phyloP scores from a whole-genome alignment of 1,284 basidiomycete genomes.

The Albatrellus sp. region DNA sequence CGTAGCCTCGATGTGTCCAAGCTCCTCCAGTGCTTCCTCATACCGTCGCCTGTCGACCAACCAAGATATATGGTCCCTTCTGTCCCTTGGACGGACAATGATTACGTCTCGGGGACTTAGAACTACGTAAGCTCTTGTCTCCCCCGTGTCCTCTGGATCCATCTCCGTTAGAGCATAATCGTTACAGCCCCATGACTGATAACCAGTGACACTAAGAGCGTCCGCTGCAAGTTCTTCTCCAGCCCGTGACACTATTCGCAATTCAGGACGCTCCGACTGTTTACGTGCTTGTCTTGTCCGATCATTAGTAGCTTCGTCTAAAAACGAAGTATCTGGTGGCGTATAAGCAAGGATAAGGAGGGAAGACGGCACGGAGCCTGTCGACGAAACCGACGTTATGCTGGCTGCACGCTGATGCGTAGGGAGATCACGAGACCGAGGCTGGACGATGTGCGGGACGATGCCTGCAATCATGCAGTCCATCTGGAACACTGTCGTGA shows the following conservation, averaged over 20 bases:
- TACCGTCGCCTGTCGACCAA: slow-evolving; percentile 78
- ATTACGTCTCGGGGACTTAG: slow-evolving; percentile 81
- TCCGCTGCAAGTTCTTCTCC: slow-evolving; percentile 89
- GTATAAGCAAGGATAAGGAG: slow-evolving; percentile 82
- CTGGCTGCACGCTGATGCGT: slow-evolving; percentile 14
- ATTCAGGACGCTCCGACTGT: slow-evolving; percentile 79
- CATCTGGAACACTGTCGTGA: slow-evolving; percentile 85
- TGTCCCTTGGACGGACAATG: slow-evolving; percentile 76
- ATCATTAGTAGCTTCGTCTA: slow-evolving; percentile 63
- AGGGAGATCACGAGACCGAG: slow-evolving; percentile 7
- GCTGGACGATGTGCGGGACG: slow-evolving; percentile 55
- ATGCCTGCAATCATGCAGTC: slow-evolving; percentile 96
- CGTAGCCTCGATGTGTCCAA: slow-evolving; percentile 46
- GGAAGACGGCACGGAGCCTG: slow-evolving; percentile 28
- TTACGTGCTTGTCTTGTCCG: slow-evolving; percentile 65
- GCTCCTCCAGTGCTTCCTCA: slow-evolving; percentile 78
- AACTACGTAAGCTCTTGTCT: slow-evolving; percentile 59
- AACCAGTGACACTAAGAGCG: slow-evolving; percentile 70
- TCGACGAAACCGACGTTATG: slow-evolving; percentile 11
- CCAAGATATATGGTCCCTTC: slow-evolving; percentile 88
- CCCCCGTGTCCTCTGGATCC: slow-evolving; percentile 20
- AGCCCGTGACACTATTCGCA: slow-evolving; percentile 79
- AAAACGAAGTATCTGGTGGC: slow-evolving; percentile 51
- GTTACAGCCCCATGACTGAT: slow-evolving; percentile 81
- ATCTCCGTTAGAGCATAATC: slow-evolving; percentile 71